Conservation (phyloP, 2,329 filamentous ascomycete genomes). For the Aspergillus nomiae region DNA sequence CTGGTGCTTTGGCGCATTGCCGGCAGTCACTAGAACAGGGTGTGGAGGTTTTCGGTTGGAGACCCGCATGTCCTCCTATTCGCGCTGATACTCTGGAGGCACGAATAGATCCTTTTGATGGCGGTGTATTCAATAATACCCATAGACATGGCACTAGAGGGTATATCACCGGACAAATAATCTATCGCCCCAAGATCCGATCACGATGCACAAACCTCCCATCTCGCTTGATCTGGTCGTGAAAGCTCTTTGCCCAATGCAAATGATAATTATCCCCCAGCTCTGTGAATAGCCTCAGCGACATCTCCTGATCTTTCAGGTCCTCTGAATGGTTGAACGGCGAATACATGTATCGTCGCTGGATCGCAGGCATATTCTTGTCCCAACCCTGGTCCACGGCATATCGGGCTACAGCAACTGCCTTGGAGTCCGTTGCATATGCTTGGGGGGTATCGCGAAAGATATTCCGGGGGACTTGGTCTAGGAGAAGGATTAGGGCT, state of each 20-base stretch:
- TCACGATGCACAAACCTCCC: conserved; percentile 31
- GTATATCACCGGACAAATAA: background rate
- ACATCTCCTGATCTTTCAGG: conserved; percentile 31
- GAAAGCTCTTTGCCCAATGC: conserved; percentile 23
- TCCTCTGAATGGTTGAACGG: conserved; percentile 40
- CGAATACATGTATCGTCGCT: conserved; percentile 37
- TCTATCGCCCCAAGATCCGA: conserved; percentile 17
- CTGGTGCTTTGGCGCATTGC: no score
- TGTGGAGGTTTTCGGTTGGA: no score
- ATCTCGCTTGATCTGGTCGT: conserved; percentile 22
- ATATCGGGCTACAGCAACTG: conserved; percentile 26
- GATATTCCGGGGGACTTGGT: conserved; percentile 43
- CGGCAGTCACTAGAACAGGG: no score
- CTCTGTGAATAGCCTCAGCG: conserved; percentile 18
- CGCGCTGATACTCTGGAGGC: no score
- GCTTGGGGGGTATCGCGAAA: conserved; percentile 34
- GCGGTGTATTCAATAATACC: background rate
- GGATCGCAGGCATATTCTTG: conserved; percentile 21
- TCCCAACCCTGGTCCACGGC: conserved; percentile 33
- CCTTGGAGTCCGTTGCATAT: conserved; percentile 34
- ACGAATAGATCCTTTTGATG: background rate
- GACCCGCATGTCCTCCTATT: no score
- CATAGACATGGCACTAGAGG: no score
- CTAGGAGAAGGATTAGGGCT: conserved; percentile 41
- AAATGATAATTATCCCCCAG: conserved; percentile 19